Evolutionary conservation across 2,329 filamentous ascomycete genomes (phyloP), one percentile per base, ranked within the genome.

Genomic region (Ophiostoma sp.): DNA sequence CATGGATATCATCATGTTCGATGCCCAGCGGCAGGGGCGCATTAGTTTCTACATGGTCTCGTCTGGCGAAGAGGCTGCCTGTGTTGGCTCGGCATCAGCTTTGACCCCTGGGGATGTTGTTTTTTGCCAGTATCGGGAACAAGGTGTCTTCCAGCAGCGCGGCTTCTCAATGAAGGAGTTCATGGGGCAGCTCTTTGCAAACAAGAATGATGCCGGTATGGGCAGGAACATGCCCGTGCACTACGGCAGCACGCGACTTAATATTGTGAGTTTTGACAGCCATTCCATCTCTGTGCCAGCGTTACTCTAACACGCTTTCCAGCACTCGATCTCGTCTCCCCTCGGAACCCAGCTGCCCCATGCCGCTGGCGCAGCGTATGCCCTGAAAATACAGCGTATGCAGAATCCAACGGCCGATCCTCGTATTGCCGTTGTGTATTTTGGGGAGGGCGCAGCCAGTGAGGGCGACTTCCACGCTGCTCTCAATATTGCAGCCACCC

Each of bases 151-250:
- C 76, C 86, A 90, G 72, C 90, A 97, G 77, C 87, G 95, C 49
- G 95, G 95, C 3, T 97, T 94, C 76, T 91, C 87, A 0, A 83
- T 96, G 63, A 87, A 88, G 64, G 88, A 98, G 70, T 98, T 98
- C 75, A 98, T 99, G 95, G 90, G 87, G 74, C 95, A 99, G 77
- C 80, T 99, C 8, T 97, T 98, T 79, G 88, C 93, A 27, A 98
- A 97, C 76, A 85, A 82, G 67, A 86, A 92, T 71, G 95, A 99
- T 74, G 78, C 83, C 0, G 93, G 94, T 1, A 85, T 84, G 70
- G 95, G 93, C 1, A 87, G 94, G 71, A 98, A 97, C 75, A 99
- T 99, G 95, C 95, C 95, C 0, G 91, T 98, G 14, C 95, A 99
- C 79, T 99, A 98, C 75, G 93, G 93, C 64, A 93, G 90, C 77